These are phyloP conservation scores for Penicillium angulare DNA, from an alignment of 495 filamentous ascomycete genomes.

Conservation along the genomic window DNA sequence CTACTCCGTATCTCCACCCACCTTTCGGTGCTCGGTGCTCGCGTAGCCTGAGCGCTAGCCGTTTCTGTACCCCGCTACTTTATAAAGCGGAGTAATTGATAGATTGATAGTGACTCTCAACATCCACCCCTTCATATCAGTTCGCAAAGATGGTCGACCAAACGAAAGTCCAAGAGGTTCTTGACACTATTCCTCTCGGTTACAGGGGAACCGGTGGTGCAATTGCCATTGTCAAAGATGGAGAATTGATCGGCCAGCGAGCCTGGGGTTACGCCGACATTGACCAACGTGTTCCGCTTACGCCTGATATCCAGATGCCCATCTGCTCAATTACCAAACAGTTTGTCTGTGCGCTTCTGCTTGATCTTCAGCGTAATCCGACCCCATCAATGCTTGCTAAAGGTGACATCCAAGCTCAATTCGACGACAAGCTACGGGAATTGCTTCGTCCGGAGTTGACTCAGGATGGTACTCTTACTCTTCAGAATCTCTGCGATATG, in stretches of 20 bases:
- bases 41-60: too few relatives aligned
- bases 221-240: constrained; percentile 29
- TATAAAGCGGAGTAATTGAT: too few relatives aligned
- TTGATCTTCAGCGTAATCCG: constrained; percentile 27
- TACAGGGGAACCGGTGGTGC: constrained; percentile 30
- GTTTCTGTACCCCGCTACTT: too few relatives aligned
- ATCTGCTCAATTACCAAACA: constrained; percentile 41
- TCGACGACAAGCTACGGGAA: constrained; percentile 16
- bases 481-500: constrained; percentile 29
- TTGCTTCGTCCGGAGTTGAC: constrained; percentile 19
- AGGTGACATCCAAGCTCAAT: constrained; percentile 19
- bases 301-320: constrained; percentile 22
- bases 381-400: constrained; percentile 18
- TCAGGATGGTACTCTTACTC: constrained; percentile 13
- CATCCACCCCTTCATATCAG: background rate
- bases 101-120: too few relatives aligned
- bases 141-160: background rate
- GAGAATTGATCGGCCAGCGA: constrained; percentile 23
- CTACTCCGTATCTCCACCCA: too few relatives aligned
- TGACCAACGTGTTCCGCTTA: constrained; percentile 21
- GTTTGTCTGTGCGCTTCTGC: constrained; percentile 28
- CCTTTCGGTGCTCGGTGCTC: too few relatives aligned
- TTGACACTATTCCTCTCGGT: constrained; percentile 10
- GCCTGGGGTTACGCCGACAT: constrained; percentile 36
- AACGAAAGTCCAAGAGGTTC: constrained; percentile 6